Base-by-base conservation (phyloP, 805 yeast species). In the Barnettozyma sucrosica region DNA sequence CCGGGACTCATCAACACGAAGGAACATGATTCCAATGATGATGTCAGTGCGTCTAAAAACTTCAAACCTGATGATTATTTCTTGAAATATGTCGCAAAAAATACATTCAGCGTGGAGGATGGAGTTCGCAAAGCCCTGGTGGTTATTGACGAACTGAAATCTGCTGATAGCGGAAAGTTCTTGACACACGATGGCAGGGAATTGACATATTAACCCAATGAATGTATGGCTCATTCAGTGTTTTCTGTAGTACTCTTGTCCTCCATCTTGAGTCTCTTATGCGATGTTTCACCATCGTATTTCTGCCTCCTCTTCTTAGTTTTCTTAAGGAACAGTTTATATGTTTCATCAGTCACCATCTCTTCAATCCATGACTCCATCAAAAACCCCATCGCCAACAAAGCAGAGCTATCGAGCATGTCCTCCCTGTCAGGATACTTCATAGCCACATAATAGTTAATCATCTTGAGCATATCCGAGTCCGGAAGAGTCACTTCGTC, bases 361-460 rank as follows among this genome's bases (percentile, higher is more conserved):
- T 67, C 69, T 14, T 59, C 61, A 3, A 67, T 54, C 73, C 72
- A 68, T 41, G 65, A 53, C 32, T 69, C 74, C 18, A 70, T 55
- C 9, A 70, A 43, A 21, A 63, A 51, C 0, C 73, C 71, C 25
- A 68, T n/a, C 0, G 67, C 57, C 18, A 70, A 50, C 48, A 70
- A 47, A 16, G 69, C 63, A 7, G 68, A 59, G 39, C 69, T 74
- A 46, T 70, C 74, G 44, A 69, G 62, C 13, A 54, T 34, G 8
- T 56, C 49, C 3, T 48, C 39, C 34, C 60, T 49, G 18, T 59
- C 60, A 1, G 68, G 67, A 21, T 36, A 53, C 32, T 49, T 50
- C 20, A 32, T 25, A 2, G 52, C 59, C 0, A 63, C 57, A 49
- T 64, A 69, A 52, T 69, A 69, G 47, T 69, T 72, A 21, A 69